Evolutionary conservation across 371 early-diverging fungal species (phyloP), one percentile per base, ranked within the genome.

Genomic region (Lichtheimia hyalospora): DNA sequence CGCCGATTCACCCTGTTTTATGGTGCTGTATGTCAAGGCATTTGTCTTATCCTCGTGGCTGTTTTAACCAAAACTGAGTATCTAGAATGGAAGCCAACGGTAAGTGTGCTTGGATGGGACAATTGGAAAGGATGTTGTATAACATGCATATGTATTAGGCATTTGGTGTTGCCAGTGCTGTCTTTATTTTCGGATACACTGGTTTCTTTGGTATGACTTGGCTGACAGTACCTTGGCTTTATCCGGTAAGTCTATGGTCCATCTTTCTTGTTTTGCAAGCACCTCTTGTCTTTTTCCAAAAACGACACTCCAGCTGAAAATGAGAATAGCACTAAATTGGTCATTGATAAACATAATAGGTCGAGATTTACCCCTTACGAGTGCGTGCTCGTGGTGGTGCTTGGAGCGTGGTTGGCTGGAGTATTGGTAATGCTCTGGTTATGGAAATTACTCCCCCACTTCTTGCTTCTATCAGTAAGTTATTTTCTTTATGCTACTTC

Each of bases 351-450:
- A 21, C 7, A 23, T 13, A 23, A 28, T 12, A 54, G 27, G 48
- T 67, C n/a, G 75, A 77, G 52, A 68, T 77, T 14, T 74, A 68
- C 20, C 73, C 70, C 27, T 61, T 68, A 16, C 69, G 68, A 20
- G 73, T 75, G 2, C 68, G 78, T 50, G 71, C 69, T 5, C 75
- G 74, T 44, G 78, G 78, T 16, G 75, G 70, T 25, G 73, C 78
- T 21, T 71, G 68, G 67, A 67, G 63, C 49, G 76, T 76, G n/a
- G 76, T 72, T n/a, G 74, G 73, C 18, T 73, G 73, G 73, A 73
- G 71, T 5, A 43, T 76, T 15, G 73, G 73, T 27, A 76, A 76
- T 21, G 73, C 73, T 3, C 43, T 73, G 0, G 73, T 76, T 20
- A 72, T 68, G 62, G 73, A 73, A 58, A 68, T 76, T 42, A 76